These are phyloP conservation scores for Spongiforma sp. DNA, from an alignment of 1,284 basidiomycete species.

Conservation along the genomic window DNA sequence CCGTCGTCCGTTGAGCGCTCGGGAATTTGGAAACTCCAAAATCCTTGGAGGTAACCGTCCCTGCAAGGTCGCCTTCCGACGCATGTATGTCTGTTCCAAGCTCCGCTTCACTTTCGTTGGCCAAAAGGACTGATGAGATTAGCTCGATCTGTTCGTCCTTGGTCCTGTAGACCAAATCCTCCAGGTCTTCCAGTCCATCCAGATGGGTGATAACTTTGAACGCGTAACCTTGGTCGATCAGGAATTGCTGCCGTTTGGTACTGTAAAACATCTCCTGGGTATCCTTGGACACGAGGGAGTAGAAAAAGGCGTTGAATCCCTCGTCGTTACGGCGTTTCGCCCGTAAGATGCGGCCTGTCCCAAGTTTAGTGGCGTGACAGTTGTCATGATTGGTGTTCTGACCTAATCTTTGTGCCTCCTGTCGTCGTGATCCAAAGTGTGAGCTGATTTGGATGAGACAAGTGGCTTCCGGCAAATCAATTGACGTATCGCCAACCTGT, in stretches of 20 bases:
- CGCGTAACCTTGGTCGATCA: conserved; percentile 98
- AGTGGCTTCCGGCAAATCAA: conserved; percentile 98
- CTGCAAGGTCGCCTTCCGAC: conserved; percentile 79
- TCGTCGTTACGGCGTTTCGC: conserved; percentile 99
- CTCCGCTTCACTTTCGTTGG: conserved; percentile 91
- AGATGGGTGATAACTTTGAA: conserved; percentile 99
- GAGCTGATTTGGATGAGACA: conserved; percentile 99
- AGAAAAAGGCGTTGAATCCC: conserved; percentile 99
- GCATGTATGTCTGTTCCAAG: conserved; percentile 84
- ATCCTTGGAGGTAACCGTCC: conserved; percentile 79
- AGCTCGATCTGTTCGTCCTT: conserved; percentile 96
- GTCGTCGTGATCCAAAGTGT: conserved; percentile 97
- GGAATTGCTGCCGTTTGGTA: conserved; percentile 98
- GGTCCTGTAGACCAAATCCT: conserved; percentile 91
- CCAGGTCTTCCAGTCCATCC: conserved; percentile 87
- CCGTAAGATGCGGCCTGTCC: conserved; percentile 87
- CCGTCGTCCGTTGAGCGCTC: conserved; percentile 82
- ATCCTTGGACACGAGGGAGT: conserved; percentile 98
- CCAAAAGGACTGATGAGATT: conserved; percentile 89
- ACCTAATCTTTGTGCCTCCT: conserved; percentile 97
- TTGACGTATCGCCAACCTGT: conserved; percentile 98
- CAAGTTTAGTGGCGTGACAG: conserved; percentile 19
- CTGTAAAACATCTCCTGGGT: conserved; percentile 99
- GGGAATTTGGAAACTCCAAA: conserved; percentile 68
- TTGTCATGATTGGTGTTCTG: conserved; percentile 30